These are phyloP conservation scores for Plasmodium vivax DNA, from an alignment of 169 alveolate species.

Conservation along the genomic window DNA sequence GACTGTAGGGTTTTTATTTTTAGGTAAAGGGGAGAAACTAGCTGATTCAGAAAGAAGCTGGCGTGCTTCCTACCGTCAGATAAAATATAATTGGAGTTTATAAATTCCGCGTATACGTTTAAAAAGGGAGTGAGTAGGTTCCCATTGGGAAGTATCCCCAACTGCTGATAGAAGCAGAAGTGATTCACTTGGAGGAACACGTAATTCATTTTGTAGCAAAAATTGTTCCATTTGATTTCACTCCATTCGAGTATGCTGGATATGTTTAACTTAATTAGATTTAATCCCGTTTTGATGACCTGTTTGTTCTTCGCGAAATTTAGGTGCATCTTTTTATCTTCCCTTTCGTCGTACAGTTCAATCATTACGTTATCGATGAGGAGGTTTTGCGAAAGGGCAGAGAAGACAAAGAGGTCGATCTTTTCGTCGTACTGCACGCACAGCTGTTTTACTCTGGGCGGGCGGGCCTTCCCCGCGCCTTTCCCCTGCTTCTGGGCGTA, in stretches of 20 bases:
- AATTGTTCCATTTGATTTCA: constrained; percentile 51
- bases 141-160: constrained; percentile 44
- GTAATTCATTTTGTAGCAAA: constrained; percentile 34
- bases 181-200: constrained; percentile 39
- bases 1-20: constrained; percentile 52
- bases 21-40: constrained; percentile 45
- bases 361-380: constrained; percentile 34
- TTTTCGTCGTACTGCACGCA: constrained; percentile 56
- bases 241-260: constrained; percentile 23
- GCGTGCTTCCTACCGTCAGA: neutral
- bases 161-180: constrained; percentile 48
- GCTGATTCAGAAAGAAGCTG: constrained; percentile 38
- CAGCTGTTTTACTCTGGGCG: constrained; percentile 17
- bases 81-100: neutral
- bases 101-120: constrained; percentile 15
- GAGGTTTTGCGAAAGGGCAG: constrained; percentile 16
- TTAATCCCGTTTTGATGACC: constrained; percentile 31
- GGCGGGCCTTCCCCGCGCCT: neutral
- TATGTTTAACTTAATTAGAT: constrained; percentile 45
- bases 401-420: constrained; percentile 47
- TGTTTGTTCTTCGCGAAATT: neutral
- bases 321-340: constrained; percentile 20
- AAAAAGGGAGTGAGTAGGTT: constrained; percentile 31
- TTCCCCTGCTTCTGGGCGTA: neutral
- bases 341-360: constrained; percentile 42